Evolutionary conservation across 192 early-diverging fungal species (phyloP).

Genomic region (Coemansia sp.): DNA sequence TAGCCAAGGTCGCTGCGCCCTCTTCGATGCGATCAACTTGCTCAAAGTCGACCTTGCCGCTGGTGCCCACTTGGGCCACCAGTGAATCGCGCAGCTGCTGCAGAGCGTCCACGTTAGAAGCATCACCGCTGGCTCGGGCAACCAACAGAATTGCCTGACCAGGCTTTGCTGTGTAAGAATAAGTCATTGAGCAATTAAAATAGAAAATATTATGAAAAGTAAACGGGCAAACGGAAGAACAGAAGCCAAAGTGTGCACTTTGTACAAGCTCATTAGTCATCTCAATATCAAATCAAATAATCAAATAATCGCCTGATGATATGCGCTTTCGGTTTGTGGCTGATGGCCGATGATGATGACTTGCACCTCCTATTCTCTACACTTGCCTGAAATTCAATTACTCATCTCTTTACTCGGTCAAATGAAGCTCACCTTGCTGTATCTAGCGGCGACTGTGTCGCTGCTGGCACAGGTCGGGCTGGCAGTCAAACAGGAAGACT

Average conservation of each 20-base stretch:
- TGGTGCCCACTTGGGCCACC: conserved; percentile 56
- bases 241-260: background rate
- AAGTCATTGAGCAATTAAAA: conserved; percentile 9
- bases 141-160: conserved; percentile 46
- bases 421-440: conserved; percentile 30
- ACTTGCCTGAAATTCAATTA: background rate
- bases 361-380: background rate
- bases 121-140: conserved; percentile 32
- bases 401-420: background rate
- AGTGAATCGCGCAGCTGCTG: conserved; percentile 57
- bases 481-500: conserved; percentile 82
- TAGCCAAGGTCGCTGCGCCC: conserved; percentile 58
- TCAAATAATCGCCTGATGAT: background rate
- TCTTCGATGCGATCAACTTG: conserved; percentile 77
- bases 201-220: background rate
- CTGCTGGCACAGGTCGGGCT: conserved; percentile 22
- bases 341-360: background rate
- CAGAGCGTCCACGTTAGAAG: conserved; percentile 33
- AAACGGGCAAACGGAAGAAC: background rate
- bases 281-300: background rate
- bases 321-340: background rate
- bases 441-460: conserved; percentile 18
- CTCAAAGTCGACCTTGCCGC: conserved; percentile 79
- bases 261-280: background rate
- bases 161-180: conserved; percentile 15